A percentile compares a stretch with the other conserved stretches of the same genome.
Evolutionary conservation across 2,329 filamentous ascomycete genomes (phyloP).

Genomic region (Aspergillus bombycis): DNA sequence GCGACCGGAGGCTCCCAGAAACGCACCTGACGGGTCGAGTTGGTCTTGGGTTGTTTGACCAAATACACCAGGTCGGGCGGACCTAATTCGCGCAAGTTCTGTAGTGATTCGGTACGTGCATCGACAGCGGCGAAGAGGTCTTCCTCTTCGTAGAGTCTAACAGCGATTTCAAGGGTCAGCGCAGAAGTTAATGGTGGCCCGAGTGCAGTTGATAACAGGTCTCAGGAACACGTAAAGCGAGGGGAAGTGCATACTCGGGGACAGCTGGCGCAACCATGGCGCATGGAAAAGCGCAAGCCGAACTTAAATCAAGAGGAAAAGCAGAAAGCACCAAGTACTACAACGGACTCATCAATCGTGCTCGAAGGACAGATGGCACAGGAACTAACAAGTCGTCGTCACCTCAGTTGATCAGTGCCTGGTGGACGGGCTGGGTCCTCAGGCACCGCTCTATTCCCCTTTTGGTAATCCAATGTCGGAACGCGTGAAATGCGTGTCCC

Average conservation of each 20-base stretch:
- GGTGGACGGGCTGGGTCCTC: slow-evolving; percentile 14
- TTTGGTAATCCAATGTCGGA: slow-evolving; percentile 20
- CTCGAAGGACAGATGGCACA: slow-evolving; percentile 10
- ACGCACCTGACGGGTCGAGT: slow-evolving; percentile 59
- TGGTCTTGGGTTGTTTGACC: slow-evolving; percentile 72
- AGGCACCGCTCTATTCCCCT: slow-evolving; percentile 23
- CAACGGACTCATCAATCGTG: slow-evolving; percentile 1
- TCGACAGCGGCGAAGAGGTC: slow-evolving; percentile 84
- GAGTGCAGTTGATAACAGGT: slow-evolving; percentile 25
- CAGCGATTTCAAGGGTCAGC: slow-evolving; percentile 24
- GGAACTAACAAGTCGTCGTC: slow-evolving; percentile 20
- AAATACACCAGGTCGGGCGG: slow-evolving; percentile 95
- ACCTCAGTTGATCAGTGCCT: slow-evolving; percentile 15
- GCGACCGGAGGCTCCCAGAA: neutral
- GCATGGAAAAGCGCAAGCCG: slow-evolving; percentile 31
- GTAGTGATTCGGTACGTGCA: slow-evolving; percentile 84
- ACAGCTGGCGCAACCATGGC: slow-evolving; percentile 75
- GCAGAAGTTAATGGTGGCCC: slow-evolving; percentile 9
- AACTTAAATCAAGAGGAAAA: slow-evolving; percentile 3
- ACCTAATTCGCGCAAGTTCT: slow-evolving; percentile 85
- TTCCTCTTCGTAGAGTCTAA: slow-evolving; percentile 89
- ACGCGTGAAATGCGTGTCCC: slow-evolving; percentile 26
- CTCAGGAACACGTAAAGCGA: slow-evolving; percentile 33
- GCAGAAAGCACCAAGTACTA: neutral
- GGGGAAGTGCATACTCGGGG: slow-evolving; percentile 64